phyloP scores from a whole-genome alignment of 495 filamentous ascomycete genomes.

The Penicillium salamii region DNA sequence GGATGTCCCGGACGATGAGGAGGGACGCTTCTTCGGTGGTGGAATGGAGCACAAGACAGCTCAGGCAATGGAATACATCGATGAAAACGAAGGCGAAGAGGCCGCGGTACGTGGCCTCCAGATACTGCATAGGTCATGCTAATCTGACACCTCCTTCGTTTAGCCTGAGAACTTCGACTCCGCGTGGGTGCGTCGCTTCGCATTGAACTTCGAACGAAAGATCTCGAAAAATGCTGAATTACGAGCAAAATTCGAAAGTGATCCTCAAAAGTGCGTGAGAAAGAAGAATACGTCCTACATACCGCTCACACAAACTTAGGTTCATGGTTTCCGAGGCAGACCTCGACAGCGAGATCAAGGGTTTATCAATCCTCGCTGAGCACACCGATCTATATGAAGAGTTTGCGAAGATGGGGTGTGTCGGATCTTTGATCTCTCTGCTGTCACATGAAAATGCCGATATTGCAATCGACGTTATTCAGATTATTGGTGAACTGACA shows the following conservation, averaged over 20 bases:
- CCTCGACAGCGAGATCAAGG: slow-evolving; percentile 84
- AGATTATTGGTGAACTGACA: slow-evolving; percentile 88
- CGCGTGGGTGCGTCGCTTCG: slow-evolving; percentile 78
- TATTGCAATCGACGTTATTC: slow-evolving; percentile 87
- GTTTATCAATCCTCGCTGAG: slow-evolving; percentile 83
- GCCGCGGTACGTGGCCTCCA: slow-evolving; percentile 30
- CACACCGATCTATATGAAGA: slow-evolving; percentile 82
- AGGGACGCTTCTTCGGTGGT: slow-evolving; percentile 92
- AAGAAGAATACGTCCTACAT: not conserved
- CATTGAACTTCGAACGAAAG: slow-evolving; percentile 83
- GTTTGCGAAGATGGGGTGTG: slow-evolving; percentile 76
- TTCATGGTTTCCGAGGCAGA: slow-evolving; percentile 88
- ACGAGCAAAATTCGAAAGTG: slow-evolving; percentile 79
- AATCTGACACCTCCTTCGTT: slow-evolving; percentile 16
- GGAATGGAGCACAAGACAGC: slow-evolving; percentile 78
- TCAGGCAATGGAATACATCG: slow-evolving; percentile 88
- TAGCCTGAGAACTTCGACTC: slow-evolving; percentile 75
- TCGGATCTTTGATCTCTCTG: slow-evolving; percentile 70
- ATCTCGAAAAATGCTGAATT: slow-evolving; percentile 92
- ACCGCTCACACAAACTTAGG: slow-evolving; percentile 29
- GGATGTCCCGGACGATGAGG: slow-evolving; percentile 73
- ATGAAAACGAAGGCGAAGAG: slow-evolving; percentile 60
- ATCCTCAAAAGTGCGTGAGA: slow-evolving; percentile 74
- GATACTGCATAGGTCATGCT: not conserved
- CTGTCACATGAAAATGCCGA: slow-evolving; percentile 96